Evolutionary conservation across 495 filamentous ascomycete genomes (phyloP).

Genomic region (Penicillium subrubescens): DNA sequence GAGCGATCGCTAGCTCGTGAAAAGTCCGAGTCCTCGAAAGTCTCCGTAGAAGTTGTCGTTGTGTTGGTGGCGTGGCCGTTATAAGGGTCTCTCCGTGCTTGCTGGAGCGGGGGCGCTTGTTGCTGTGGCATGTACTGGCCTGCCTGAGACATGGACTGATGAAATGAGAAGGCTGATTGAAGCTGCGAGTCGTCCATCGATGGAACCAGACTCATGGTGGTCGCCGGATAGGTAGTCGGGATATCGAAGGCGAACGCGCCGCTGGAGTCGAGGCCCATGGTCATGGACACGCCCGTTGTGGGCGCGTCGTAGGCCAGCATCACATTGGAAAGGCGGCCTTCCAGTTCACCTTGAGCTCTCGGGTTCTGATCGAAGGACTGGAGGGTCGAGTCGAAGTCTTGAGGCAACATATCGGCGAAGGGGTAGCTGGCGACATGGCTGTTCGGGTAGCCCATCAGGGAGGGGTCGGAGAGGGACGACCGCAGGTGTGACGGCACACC

Average conservation of each 20-base stretch:
- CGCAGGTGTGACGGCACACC: slow-evolving; percentile 7
- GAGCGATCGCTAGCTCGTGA: slow-evolving; percentile 22
- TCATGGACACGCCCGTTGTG: slow-evolving; percentile 22
- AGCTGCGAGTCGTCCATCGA: slow-evolving; percentile 25
- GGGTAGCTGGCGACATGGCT: slow-evolving; percentile 18
- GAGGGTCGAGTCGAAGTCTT: slow-evolving; percentile 21
- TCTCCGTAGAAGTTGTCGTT: slow-evolving; percentile 16
- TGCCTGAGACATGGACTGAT: slow-evolving; percentile 4
- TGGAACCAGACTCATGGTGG: slow-evolving; percentile 23
- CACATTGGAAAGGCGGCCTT: slow-evolving; percentile 28
- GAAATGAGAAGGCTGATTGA: slow-evolving; percentile 18
- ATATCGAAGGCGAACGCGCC: slow-evolving; percentile 33
- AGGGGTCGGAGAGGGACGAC: slow-evolving; percentile 17
- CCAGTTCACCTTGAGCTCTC: slow-evolving; percentile 18
- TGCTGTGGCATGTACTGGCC: slow-evolving; percentile 14
- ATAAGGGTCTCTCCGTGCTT: slow-evolving; percentile 14
- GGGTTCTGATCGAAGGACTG: slow-evolving; percentile 18
- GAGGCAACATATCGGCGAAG: slow-evolving; percentile 28
- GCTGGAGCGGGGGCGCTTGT: neutral
- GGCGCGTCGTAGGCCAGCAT: slow-evolving; percentile 36
- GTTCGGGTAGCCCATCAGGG: slow-evolving; percentile 23
- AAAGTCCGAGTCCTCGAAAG: slow-evolving; percentile 32
- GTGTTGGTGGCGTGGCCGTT: slow-evolving; percentile 9
- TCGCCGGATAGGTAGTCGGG: slow-evolving; percentile 26
- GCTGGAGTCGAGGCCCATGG: slow-evolving; percentile 26